A percentile compares a stretch with the other conserved stretches of the same genome.
Evolutionary conservation across 2,329 filamentous ascomycete genomes (phyloP).

Genomic region (Trichoderma sp.): DNA sequence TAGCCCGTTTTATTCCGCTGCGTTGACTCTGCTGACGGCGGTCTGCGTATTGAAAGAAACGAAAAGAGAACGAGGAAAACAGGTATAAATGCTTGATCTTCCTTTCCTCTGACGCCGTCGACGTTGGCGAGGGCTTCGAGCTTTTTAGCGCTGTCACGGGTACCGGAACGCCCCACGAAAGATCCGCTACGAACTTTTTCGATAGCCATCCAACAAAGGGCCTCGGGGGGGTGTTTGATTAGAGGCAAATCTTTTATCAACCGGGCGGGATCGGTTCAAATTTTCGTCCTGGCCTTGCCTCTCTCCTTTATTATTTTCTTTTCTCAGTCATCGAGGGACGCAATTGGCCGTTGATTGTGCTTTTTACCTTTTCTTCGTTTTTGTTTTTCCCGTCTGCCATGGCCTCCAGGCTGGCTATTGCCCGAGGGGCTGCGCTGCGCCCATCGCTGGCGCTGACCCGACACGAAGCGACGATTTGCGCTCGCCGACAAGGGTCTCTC

Average conservation of each 20-base stretch:
- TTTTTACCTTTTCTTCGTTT: background rate
- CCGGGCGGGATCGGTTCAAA: slow-evolving; percentile 19
- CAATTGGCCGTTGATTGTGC: background rate
- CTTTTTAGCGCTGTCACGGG: slow-evolving; percentile 15
- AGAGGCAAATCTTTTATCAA: slow-evolving; percentile 13
- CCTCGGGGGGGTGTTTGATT: background rate
- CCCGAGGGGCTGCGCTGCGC: slow-evolving; percentile 31
- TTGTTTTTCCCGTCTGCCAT: slow-evolving; percentile 26
- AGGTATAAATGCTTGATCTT: slow-evolving; percentile 6
- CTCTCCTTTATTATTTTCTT: background rate
- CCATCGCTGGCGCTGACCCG: slow-evolving; percentile 27
- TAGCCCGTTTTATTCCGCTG: background rate
- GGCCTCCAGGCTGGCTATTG: slow-evolving; percentile 34
- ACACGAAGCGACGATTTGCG: slow-evolving; percentile 21
- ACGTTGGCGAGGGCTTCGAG: slow-evolving; percentile 7
- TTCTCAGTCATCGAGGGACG: slow-evolving; percentile 1
- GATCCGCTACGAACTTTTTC: slow-evolving; percentile 17
- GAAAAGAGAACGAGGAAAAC: too few relatives aligned
- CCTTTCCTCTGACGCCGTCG: background rate
- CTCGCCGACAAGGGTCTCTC: slow-evolving; percentile 10
- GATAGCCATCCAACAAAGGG: background rate
- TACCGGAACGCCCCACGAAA: slow-evolving; percentile 15
- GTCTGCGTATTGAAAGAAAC: background rate
- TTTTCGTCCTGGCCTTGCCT: background rate
- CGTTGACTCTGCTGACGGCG: background rate